A percentile compares a stretch with the other conserved stretches of the same genome.
These are phyloP conservation scores for Inonotus hispidus DNA, from an alignment of 1,284 basidiomycete species.

Conservation along the genomic window DNA sequence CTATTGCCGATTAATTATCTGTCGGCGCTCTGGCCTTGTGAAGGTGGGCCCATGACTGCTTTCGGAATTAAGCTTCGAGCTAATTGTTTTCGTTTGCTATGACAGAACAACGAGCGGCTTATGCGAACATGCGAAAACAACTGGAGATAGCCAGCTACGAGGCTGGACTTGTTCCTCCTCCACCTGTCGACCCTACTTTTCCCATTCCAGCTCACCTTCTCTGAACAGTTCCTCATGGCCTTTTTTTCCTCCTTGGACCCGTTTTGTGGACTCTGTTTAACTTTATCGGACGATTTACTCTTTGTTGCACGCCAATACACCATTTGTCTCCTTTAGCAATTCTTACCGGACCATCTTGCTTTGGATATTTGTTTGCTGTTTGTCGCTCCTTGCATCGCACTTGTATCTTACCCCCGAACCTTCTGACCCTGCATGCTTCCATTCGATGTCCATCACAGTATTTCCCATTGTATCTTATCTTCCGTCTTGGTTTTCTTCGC, in stretches of 20 bases:
- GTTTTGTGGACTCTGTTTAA: not conserved
- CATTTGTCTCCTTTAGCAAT: not conserved
- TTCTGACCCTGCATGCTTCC: not conserved
- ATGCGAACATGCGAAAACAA: constrained; percentile 5
- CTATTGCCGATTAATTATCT: constrained; percentile 62
- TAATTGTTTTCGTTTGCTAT: not conserved
- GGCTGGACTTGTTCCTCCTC: constrained; percentile 9
- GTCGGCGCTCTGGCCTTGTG: constrained; percentile 61
- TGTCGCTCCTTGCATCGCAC: not conserved
- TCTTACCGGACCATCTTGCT: not conserved
- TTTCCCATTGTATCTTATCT: not conserved
- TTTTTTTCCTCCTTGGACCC: not conserved
- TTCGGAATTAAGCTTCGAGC: not conserved
- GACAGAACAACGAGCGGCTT: constrained; percentile 14
- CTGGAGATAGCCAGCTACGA: constrained; percentile 10
- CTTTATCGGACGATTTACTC: not conserved
- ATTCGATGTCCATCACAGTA: not conserved
- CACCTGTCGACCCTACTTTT: constrained; percentile 11
- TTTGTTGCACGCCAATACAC: not conserved
- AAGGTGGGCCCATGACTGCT: constrained; percentile 36
- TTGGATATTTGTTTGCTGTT: not conserved
- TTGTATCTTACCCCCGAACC: not conserved
- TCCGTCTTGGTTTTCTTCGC: not conserved
- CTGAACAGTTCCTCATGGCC: not conserved
- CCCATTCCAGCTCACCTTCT: not conserved